phyloP scores from a whole-genome alignment of 331 rosid species.

The Rosa hybrid region DNA sequence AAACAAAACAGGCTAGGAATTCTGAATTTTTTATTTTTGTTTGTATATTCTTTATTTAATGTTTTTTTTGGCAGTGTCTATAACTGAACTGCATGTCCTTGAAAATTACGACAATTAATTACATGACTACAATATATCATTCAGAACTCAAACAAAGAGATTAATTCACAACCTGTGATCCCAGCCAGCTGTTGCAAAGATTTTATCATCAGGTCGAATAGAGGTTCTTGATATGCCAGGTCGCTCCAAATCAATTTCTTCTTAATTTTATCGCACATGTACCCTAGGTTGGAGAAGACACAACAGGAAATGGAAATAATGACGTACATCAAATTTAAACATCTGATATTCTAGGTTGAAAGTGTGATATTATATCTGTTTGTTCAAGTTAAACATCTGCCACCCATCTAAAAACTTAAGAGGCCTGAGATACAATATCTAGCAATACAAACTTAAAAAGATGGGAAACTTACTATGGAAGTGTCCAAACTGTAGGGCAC shows the following conservation, averaged over 20 bases:
- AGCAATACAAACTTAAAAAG: no score
- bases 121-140: not conserved
- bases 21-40: no score
- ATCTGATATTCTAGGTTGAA: no score
- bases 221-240: slow-evolving; percentile 80
- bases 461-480: no score
- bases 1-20: no score
- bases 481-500: no score
- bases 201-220: slow-evolving; percentile 77
- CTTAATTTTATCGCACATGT: slow-evolving; percentile 57
- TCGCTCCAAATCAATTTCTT: slow-evolving; percentile 77
- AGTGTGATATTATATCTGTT: no score
- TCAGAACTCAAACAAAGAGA: not conserved
- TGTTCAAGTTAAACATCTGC: no score
- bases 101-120: not conserved
- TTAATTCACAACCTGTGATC: slow-evolving; percentile 74
- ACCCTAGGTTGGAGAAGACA: slow-evolving; percentile 43
- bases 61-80: not conserved
- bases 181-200: slow-evolving; percentile 96
- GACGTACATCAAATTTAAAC: no score
- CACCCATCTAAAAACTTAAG: no score
- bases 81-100: not conserved
- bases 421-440: no score
- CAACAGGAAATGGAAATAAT: not conserved
- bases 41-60: no score